Evolutionary conservation across 345 rosid species (phyloP).

Genomic region (Murraya paniculata): DNA sequence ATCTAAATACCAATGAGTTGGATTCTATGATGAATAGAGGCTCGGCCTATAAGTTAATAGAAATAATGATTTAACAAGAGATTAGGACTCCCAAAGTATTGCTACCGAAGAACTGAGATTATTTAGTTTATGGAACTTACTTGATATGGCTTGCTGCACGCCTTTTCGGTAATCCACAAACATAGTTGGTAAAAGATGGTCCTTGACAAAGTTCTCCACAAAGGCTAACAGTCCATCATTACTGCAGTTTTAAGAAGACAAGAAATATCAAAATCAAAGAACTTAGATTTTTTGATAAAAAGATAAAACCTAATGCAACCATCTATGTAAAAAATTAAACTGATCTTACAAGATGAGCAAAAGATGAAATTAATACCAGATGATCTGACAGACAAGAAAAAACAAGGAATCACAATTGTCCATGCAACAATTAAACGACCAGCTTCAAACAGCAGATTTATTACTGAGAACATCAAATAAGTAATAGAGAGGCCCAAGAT

Average conservation of each 20-base stretch:
- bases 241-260: conserved; percentile 39
- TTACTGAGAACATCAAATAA: neutral
- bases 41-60: conserved; percentile 5
- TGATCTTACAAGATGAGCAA: neutral
- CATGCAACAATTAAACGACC: neutral
- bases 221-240: conserved; percentile 94
- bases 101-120: conserved; percentile 9
- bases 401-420: neutral
- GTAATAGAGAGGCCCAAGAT: neutral
- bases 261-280: conserved; percentile 1
- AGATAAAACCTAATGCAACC: neutral
- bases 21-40: conserved; percentile 1
- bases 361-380: neutral
- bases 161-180: conserved; percentile 97
- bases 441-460: neutral
- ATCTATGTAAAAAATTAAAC: neutral
- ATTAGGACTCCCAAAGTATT: conserved; percentile 3
- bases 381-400: neutral
- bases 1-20: conserved; percentile 2
- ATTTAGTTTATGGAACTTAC: conserved; percentile 46
- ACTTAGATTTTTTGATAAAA: no score
- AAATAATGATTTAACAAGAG: neutral
- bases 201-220: conserved; percentile 96
- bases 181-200: conserved; percentile 94
- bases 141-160: conserved; percentile 99